A percentile compares a stretch with the other conserved stretches of the same genome.
Evolutionary conservation across 805 yeast species (phyloP).

Genomic region (Cyberlindnera nakhonratchasimensis): DNA sequence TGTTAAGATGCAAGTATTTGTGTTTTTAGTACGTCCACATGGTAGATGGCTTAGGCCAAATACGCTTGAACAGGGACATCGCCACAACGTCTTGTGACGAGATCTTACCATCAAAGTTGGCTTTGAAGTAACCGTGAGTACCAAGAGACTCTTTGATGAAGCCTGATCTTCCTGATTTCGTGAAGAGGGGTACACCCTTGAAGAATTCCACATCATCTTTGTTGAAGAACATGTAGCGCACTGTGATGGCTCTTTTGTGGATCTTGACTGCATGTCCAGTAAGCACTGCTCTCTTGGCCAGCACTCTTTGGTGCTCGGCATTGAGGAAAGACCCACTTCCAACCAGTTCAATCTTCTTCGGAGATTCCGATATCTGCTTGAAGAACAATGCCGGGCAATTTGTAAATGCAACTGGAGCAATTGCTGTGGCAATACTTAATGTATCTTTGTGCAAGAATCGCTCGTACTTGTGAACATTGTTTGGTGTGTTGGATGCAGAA

Average conservation of each 20-base stretch:
- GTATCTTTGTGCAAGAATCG: constrained; percentile 78
- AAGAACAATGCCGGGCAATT: constrained; percentile 83
- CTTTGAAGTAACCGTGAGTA: constrained; percentile 97
- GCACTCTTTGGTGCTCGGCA: constrained; percentile 76
- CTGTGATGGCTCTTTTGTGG: constrained; percentile 86
- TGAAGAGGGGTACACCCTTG: constrained; percentile 87
- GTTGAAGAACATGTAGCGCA: constrained; percentile 96
- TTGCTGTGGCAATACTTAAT: constrained; percentile 74
- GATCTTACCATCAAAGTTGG: constrained; percentile 86
- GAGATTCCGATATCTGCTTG: constrained; percentile 50
- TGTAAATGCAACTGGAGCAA: constrained; percentile 83
- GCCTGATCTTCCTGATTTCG: constrained; percentile 91
- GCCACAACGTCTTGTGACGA: constrained; percentile 91
- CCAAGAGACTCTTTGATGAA: constrained; percentile 94
- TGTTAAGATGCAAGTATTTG: neutral
- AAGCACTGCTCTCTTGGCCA: constrained; percentile 83
- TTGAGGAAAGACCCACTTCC: constrained; percentile 91
- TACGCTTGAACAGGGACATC: constrained; percentile 90
- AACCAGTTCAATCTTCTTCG: constrained; percentile 54
- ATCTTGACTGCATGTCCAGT: constrained; percentile 96
- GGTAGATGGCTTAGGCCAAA: constrained; percentile 69
- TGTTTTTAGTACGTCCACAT: constrained; percentile 30
- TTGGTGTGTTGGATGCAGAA: constrained; percentile 69
- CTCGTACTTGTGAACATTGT: constrained; percentile 84
- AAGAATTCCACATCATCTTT: constrained; percentile 84